phyloP scores from a whole-genome alignment of 352 stramenopile genomes.

The Globisporangium acanthophoron region DNA sequence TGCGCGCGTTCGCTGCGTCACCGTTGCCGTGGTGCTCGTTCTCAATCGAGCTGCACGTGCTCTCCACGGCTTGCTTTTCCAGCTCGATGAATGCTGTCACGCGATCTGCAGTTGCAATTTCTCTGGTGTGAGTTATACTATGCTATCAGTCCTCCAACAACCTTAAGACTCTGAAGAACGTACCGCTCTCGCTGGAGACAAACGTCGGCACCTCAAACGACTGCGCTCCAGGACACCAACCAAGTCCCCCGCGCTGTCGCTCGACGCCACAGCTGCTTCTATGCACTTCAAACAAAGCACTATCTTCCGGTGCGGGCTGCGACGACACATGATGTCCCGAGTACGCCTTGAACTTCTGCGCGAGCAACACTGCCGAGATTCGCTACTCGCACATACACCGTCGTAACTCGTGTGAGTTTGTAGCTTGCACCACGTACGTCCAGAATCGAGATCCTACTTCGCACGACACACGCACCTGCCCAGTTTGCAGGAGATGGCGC shows the following conservation, averaged over 20 bases:
- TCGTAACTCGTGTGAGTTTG: neutral
- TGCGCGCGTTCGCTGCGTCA: neutral
- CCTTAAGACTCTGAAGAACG: neutral
- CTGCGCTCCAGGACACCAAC: slow-evolving; percentile 9
- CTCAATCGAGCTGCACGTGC: slow-evolving; percentile 17
- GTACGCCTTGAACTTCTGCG: slow-evolving; percentile 6
- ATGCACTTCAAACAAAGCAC: neutral
- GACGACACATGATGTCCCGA: neutral
- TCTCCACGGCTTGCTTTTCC: slow-evolving; percentile 30
- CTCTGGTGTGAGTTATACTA: neutral
- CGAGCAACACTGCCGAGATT: slow-evolving; percentile 4
- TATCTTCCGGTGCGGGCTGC: neutral
- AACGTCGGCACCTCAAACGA: slow-evolving; percentile 4
- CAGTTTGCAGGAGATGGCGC: slow-evolving; percentile 10
- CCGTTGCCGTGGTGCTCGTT: neutral
- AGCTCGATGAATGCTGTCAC: slow-evolving; percentile 28
- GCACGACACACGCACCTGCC: neutral
- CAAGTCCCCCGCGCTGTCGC: neutral
- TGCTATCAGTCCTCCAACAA: neutral
- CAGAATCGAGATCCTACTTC: too few relatives aligned
- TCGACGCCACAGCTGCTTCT: neutral
- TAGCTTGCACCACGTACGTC: neutral
- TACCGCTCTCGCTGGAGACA: neutral
- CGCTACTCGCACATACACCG: slow-evolving; percentile 1
- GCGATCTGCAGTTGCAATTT: slow-evolving; percentile 16